phyloP scores from a whole-genome alignment of 768 basidiomycete genomes.

The Gloeophyllum trabeum region DNA sequence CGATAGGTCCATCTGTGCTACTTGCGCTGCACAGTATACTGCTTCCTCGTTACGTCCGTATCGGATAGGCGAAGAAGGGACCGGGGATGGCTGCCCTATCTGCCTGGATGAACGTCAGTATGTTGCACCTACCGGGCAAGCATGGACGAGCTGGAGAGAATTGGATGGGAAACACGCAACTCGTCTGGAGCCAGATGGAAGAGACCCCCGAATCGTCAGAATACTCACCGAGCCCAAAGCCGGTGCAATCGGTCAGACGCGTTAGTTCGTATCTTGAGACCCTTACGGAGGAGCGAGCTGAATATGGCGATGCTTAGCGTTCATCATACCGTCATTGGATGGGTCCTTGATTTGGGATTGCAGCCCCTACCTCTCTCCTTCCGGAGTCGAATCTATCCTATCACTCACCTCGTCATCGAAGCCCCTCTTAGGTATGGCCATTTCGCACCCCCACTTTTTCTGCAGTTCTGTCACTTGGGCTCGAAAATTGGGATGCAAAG shows the following conservation, averaged over 20 bases:
- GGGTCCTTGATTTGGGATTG: background rate
- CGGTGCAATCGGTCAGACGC: background rate
- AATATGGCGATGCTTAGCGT: too few species aligned
- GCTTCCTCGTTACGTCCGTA: background rate
- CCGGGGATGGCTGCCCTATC: background rate
- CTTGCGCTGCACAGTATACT: background rate
- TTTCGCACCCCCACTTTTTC: conserved; percentile 1
- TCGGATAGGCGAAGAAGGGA: background rate
- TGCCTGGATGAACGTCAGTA: conserved; percentile 1
- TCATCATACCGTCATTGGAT: background rate
- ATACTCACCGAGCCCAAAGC: background rate
- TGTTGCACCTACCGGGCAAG: background rate
- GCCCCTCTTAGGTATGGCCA: background rate
- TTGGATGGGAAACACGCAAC: background rate
- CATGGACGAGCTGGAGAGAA: background rate
- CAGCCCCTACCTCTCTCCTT: background rate
- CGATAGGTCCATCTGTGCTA: background rate
- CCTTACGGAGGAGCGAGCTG: too few species aligned
- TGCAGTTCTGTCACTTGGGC: background rate
- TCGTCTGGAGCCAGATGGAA: background rate
- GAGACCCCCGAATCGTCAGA: background rate
- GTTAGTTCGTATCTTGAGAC: too few species aligned
- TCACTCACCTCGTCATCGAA: background rate
- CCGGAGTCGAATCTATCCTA: background rate
- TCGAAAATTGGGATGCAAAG: background rate